These are phyloP conservation scores for Ogataea methylovora DNA, from an alignment of 805 yeast species.

Conservation along the genomic window DNA sequence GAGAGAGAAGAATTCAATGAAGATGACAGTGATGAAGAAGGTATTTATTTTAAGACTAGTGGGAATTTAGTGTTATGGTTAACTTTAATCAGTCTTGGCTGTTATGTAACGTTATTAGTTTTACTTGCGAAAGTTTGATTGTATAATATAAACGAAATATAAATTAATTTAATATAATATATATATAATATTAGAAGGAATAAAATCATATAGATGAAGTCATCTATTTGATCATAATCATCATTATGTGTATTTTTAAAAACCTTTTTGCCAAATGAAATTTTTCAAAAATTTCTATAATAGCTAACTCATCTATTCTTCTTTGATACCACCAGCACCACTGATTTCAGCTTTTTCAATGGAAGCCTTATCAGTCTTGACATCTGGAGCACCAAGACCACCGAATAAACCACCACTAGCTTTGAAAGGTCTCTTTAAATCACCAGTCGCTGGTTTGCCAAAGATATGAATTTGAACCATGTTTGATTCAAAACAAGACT, in stretches of 20 bases:
- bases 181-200: neutral
- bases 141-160: too few relatives aligned
- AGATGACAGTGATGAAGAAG: conserved; percentile 20
- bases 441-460: conserved; percentile 78
- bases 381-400: conserved; percentile 30
- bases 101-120: conserved; percentile 45
- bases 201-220: neutral
- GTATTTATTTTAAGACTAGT: conserved; percentile 46
- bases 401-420: conserved; percentile 62
- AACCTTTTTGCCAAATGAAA: neutral
- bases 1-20: conserved; percentile 13
- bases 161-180: neutral
- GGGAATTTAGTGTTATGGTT: conserved; percentile 54
- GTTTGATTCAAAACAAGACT: conserved; percentile 84
- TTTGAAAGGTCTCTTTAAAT: conserved; percentile 94
- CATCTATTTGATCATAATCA: neutral
- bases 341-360: conserved; percentile 78
- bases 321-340: conserved; percentile 85
- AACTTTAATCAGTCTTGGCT: conserved; percentile 38
- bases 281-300: neutral
- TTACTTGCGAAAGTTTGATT: conserved; percentile 37
- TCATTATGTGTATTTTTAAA: neutral
- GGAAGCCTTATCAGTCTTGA: conserved; percentile 81
- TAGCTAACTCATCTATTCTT: conserved; percentile 51
- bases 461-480: conserved; percentile 86